Evolutionary conservation across 2,329 filamentous ascomycete species (phyloP), one percentile per base, ranked within the genome.

Genomic region (Sporothrix luriei): DNA sequence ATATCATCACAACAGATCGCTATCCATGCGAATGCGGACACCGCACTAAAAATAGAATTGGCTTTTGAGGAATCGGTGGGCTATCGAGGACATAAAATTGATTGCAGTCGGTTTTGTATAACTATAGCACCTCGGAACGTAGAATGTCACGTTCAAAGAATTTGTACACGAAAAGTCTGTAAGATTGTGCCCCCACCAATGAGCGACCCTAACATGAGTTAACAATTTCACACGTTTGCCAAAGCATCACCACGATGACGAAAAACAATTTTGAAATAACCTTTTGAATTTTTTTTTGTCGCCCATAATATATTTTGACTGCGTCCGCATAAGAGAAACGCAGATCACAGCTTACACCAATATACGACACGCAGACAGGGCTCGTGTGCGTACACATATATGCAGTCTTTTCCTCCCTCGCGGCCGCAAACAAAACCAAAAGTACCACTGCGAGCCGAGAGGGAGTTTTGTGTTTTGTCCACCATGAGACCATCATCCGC

Each of bases 401-500:
- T 43, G 54, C 29, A 54, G 26, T 33, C 52, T 55, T 43, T 59
- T 61, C 55, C 55, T 61, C 55, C 55, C 38, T n/a, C 55, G 33
- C 55, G 55, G 55, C 55, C 55, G 55, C 55, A 43, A 61, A 61
- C 33, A 40, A 61, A 66, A 66, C 24, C 48, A 66, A 68, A 68
- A 68, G 33, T 19, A 54, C 33, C 33, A 61, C 55, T 43, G 55
- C 55, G 26, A 61, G 55, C 55, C 55, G 38, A 33, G 55, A 43
- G 33, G 55, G 55, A 43, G 55, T 14, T 61, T 61, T 61, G 33
- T 24, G 55, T 61, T 49, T 49, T 52, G 65, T 66, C 61, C 59
- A 43, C 61, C 19, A n/a, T n/a, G 14, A 14, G 84, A 9, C 57
- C 38, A 21, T 62, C 61, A 64, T 13, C 43, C 61, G 33, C 43